A percentile compares a stretch with the other conserved stretches of the same genome.
These are phyloP conservation scores for Candida ovalis DNA, from an alignment of 805 yeast species.

Conservation along the genomic window DNA sequence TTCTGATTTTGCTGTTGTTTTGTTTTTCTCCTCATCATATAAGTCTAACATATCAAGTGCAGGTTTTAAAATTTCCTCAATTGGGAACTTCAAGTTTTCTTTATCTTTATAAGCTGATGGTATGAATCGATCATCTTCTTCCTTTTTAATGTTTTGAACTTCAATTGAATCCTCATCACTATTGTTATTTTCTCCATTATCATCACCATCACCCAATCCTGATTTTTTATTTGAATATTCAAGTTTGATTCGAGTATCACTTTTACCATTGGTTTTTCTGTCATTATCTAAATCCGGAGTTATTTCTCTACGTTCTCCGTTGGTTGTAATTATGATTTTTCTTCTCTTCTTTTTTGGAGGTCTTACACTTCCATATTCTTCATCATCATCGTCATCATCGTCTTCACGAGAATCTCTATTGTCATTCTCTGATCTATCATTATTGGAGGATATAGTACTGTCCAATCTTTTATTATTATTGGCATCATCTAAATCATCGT, in stretches of 20 bases:
- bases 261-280: background rate
- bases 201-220: conserved; percentile 1
- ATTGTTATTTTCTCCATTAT: conserved; percentile 3
- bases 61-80: conserved; percentile 19
- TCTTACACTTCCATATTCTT: conserved; percentile 17
- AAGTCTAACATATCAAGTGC: conserved; percentile 20
- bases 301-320: conserved; percentile 21
- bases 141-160: conserved; percentile 1
- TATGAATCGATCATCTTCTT: conserved; percentile 27
- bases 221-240: conserved; percentile 6
- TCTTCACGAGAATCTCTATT: background rate
- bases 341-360: conserved; percentile 19
- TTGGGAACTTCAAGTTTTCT: conserved; percentile 14
- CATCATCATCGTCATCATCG: conserved; percentile 14
- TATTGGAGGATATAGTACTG: background rate
- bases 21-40: conserved; percentile 47
- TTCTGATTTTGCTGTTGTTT: conserved; percentile 52
- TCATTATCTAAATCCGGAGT: conserved; percentile 12
- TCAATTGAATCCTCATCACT: conserved; percentile 15
- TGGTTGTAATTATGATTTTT: conserved; percentile 17
- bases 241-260: conserved; percentile 11
- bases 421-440: conserved; percentile 2
- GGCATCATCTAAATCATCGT: background rate
- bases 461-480: background rate
- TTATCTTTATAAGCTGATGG: conserved; percentile 40